Percentiles rank a stretch among this genome's conserved stretches.
These are phyloP conservation scores for Casuarina cunninghamiana DNA, from an alignment of 306 rosid genomes.

Conservation along the genomic window DNA sequence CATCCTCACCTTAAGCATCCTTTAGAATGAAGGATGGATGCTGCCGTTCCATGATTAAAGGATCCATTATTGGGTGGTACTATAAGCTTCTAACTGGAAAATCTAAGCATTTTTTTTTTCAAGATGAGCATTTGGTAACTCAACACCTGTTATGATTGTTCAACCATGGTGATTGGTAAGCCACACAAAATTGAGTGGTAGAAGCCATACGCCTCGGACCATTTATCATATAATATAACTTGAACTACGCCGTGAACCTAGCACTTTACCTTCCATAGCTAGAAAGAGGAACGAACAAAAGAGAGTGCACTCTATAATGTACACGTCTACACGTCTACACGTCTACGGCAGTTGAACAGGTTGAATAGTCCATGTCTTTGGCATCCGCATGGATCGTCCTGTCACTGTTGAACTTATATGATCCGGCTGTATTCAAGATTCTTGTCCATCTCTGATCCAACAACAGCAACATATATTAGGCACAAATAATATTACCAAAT, in stretches of 20 bases:
- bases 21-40: too few relatives aligned
- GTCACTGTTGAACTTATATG: slow-evolving; percentile 95
- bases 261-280: not conserved
- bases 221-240: too few relatives aligned
- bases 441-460: too few relatives aligned
- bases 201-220: too few relatives aligned
- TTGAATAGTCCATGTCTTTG: slow-evolving; percentile 74
- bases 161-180: too few relatives aligned
- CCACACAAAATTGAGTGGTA: too few relatives aligned
- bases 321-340: not conserved
- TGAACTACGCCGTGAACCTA: not conserved
- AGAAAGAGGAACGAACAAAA: not conserved
- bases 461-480: too few relatives aligned
- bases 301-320: not conserved
- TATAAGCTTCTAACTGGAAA: not conserved
- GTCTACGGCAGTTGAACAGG: slow-evolving; percentile 63
- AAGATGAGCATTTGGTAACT: not conserved
- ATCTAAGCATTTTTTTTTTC: not conserved
- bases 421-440: slow-evolving; percentile 1
- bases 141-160: not conserved
- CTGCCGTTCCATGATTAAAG: too few relatives aligned
- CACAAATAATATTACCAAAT: too few relatives aligned
- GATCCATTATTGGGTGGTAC: not conserved
- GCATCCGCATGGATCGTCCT: slow-evolving; percentile 95
- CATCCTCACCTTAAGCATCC: too few relatives aligned